These are phyloP conservation scores for Neurospora tetrasperma DNA, from an alignment of 495 filamentous ascomycete species.

Conservation along the genomic window DNA sequence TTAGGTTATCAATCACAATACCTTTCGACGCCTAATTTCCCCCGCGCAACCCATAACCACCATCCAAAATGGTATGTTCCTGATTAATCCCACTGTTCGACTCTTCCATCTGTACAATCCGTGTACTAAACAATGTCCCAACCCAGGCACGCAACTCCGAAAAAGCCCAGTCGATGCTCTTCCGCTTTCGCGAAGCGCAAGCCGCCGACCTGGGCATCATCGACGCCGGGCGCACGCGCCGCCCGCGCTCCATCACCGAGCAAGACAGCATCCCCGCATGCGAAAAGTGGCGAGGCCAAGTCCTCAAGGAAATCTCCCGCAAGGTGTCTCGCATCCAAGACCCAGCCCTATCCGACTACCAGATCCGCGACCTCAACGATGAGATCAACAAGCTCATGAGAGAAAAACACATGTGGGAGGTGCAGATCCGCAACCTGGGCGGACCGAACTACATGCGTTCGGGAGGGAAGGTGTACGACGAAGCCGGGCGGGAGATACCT, in stretches of 20 bases:
- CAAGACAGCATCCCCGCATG: slow-evolving; percentile 74
- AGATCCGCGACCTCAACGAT: slow-evolving; percentile 96
- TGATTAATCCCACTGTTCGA: not conserved
- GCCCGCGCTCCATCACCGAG: slow-evolving; percentile 79
- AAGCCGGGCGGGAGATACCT: slow-evolving; percentile 81
- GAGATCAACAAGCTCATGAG: slow-evolving; percentile 99
- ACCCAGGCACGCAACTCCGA: slow-evolving; percentile 66
- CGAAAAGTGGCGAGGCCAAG: slow-evolving; percentile 98
- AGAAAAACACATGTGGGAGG: slow-evolving; percentile 98
- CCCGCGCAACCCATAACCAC: not conserved
- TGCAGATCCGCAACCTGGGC: slow-evolving; percentile 86
- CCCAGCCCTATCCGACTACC: slow-evolving; percentile 75
- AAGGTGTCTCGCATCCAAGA: slow-evolving; percentile 96
- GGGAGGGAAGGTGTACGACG: slow-evolving; percentile 77
- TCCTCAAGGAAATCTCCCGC: slow-evolving; percentile 92
- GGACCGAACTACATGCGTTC: slow-evolving; percentile 98
- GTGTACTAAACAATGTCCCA: slow-evolving; percentile 4
- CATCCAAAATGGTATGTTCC: slow-evolving; percentile 21
- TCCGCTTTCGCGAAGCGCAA: slow-evolving; percentile 97
- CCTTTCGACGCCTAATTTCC: not conserved
- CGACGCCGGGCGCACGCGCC: slow-evolving; percentile 79
- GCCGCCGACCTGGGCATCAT: slow-evolving; percentile 94
- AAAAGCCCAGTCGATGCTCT: slow-evolving; percentile 99
- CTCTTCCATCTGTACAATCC: no score
- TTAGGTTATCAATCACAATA: not conserved